These are phyloP conservation scores for Verticillium nonalfalfae DNA, from an alignment of 2,329 filamentous ascomycete species.

Conservation along the genomic window DNA sequence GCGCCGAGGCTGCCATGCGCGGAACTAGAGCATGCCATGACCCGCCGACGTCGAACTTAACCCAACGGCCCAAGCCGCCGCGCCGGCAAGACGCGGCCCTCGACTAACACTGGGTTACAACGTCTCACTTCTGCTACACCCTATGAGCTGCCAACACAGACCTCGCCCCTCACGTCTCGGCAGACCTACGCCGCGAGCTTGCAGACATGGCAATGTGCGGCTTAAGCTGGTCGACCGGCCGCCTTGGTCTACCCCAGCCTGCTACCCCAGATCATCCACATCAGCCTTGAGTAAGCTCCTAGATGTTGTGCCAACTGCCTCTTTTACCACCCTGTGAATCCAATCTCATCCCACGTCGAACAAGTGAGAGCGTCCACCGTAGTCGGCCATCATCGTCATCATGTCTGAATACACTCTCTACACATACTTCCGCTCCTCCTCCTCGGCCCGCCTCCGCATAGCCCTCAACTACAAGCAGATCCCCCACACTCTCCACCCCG, in stretches of 20 bases:
- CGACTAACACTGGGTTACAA: too few relatives aligned
- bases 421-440: slow-evolving; percentile 58
- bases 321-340: neutral
- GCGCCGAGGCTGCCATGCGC: neutral
- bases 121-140: neutral
- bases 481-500: slow-evolving; percentile 33
- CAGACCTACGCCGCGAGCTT: neutral
- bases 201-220: neutral
- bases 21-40: neutral
- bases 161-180: neutral
- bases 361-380: neutral
- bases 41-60: neutral
- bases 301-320: neutral
- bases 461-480: slow-evolving; percentile 50
- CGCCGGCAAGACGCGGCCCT: neutral
- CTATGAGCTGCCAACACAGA: neutral
- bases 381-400: neutral
- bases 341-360: neutral
- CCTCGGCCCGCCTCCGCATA: slow-evolving; percentile 55
- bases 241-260: neutral
- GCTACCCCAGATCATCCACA: neutral
- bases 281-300: neutral
- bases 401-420: slow-evolving; percentile 38
- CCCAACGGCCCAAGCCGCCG: neutral
- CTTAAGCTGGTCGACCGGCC: neutral